Conservation (phyloP, 139 green algal species). For the Picochlorum sp. region DNA sequence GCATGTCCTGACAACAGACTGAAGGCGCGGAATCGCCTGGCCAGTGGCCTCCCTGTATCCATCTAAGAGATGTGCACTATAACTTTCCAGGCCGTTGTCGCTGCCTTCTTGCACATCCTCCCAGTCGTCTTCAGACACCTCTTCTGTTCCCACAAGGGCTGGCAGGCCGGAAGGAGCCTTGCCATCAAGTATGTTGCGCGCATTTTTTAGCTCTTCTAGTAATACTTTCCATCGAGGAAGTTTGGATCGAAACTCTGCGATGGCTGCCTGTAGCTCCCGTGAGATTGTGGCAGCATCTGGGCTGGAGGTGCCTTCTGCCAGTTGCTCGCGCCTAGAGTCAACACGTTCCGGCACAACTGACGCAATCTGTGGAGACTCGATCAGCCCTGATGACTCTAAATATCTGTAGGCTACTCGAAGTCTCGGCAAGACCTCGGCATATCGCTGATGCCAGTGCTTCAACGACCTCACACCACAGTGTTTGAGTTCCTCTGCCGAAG, state of each 20-base stretch:
- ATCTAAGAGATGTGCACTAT: no score
- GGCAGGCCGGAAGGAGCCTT: background rate
- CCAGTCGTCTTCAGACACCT: constrained; percentile 1
- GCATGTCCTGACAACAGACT: no score
- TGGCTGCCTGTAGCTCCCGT: background rate
- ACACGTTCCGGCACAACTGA: no score
- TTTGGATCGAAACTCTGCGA: background rate
- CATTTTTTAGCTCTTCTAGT: no score
- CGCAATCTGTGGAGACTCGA: no score
- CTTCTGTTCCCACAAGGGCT: background rate
- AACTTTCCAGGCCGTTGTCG: no score
- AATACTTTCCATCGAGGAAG: background rate
- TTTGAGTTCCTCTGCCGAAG: constrained; percentile 18
- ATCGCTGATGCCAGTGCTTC: constrained; percentile 23
- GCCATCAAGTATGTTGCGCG: no score
- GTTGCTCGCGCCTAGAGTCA: no score
- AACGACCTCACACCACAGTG: constrained; percentile 17
- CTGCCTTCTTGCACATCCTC: background rate
- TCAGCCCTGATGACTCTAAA: no score
- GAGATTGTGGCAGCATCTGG: background rate
- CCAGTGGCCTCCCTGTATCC: no score
- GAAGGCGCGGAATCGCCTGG: no score
- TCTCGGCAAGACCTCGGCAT: background rate
- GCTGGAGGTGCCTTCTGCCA: background rate
- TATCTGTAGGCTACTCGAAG: no score